Conservation (phyloP, 768 basidiomycete genomes). For the Cystobasidium onofrii region DNA sequence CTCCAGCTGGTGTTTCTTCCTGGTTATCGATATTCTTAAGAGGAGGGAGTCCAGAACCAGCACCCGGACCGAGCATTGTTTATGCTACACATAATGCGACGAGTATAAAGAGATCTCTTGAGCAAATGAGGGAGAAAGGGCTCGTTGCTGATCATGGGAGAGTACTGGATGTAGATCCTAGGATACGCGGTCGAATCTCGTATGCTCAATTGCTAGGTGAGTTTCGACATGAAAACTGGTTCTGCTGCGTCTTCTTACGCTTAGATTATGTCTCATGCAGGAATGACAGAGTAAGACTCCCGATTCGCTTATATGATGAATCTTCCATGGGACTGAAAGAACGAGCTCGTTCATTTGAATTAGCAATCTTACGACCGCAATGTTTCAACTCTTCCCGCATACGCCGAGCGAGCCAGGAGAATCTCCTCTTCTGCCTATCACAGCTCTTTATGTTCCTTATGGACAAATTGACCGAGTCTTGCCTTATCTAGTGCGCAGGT, state of each 20-base stretch:
- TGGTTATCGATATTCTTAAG: not conserved
- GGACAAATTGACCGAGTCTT: constrained; percentile 41
- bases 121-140: constrained; percentile 31
- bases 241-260: too few relatives aligned
- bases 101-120: constrained; percentile 35
- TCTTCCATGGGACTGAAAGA: too few relatives aligned
- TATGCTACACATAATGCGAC: constrained; percentile 42
- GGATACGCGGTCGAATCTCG: constrained; percentile 39
- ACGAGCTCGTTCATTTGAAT: too few relatives aligned
- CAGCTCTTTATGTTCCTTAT: constrained; percentile 43
- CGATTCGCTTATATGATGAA: not conserved
- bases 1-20: not conserved
- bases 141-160: constrained; percentile 33
- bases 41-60: not conserved
- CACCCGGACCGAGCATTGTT: constrained; percentile 34
- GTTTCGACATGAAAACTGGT: too few relatives aligned
- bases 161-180: constrained; percentile 35
- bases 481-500: constrained; percentile 42
- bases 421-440: constrained; percentile 27
- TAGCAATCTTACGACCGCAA: constrained; percentile 36
- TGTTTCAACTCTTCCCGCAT: constrained; percentile 34
- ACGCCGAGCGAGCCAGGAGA: not conserved
- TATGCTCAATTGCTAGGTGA: constrained; percentile 42
- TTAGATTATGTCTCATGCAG: too few relatives aligned
- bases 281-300: constrained; percentile 37